A percentile compares a stretch with the other conserved stretches of the same genome.
Conservation (phyloP, 2,329 filamentous ascomycete species). For the Fusarium irregulare region DNA sequence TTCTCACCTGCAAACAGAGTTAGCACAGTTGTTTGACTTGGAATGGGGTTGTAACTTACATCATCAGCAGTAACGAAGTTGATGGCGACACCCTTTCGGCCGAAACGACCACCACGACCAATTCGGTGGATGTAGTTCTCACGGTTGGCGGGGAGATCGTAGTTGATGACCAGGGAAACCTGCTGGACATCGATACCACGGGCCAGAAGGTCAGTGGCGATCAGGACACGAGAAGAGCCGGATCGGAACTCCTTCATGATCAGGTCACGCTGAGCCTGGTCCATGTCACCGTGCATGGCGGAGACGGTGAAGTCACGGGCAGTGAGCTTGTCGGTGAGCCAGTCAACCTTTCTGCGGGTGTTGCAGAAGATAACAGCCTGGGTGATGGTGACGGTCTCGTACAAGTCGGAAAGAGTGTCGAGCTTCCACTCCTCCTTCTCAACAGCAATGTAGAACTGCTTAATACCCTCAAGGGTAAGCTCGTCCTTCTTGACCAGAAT, state of each 20-base stretch:
- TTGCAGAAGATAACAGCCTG: slow-evolving; percentile 99
- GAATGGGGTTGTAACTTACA: slow-evolving; percentile 51
- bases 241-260: slow-evolving; percentile 99
- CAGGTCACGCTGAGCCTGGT: slow-evolving; percentile 95
- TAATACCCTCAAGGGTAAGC: slow-evolving; percentile 99
- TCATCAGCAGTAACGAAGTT: slow-evolving; percentile 99
- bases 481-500: slow-evolving; percentile 99
- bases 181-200: slow-evolving; percentile 99
- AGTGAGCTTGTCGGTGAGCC: slow-evolving; percentile 99
- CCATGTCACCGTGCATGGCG: slow-evolving; percentile 99
- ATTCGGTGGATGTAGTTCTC: slow-evolving; percentile 99
- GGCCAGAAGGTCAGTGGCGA: slow-evolving; percentile 96
- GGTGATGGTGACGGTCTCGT: slow-evolving; percentile 99
- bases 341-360: slow-evolving; percentile 99
- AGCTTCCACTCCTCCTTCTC: slow-evolving; percentile 99
- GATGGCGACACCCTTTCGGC: slow-evolving; percentile 99
- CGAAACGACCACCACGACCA: slow-evolving; percentile 99
- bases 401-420: slow-evolving; percentile 97
- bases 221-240: slow-evolving; percentile 97
- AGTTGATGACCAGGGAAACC: slow-evolving; percentile 99
- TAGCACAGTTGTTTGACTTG: no score
- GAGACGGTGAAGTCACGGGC: slow-evolving; percentile 99
- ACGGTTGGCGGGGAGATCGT: slow-evolving; percentile 97
- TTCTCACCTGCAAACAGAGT: no score
- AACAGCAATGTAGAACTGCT: slow-evolving; percentile 99